Evolutionary conservation across 805 yeast species (phyloP), one percentile per base, ranked within the genome.

Genomic region (Wickerhamomyces chambardii): DNA sequence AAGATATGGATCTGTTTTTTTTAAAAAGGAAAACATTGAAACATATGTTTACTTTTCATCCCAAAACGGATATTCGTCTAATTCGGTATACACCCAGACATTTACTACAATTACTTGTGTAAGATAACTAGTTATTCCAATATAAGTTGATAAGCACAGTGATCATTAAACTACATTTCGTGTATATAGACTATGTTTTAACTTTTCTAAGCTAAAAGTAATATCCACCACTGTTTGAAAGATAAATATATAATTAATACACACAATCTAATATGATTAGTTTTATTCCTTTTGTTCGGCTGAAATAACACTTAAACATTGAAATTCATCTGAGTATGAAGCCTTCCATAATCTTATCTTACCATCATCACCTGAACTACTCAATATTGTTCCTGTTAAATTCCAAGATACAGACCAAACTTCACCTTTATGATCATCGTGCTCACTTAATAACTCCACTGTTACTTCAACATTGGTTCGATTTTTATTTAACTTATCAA

Each of bases 341-440:
- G 95, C 73, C 58, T 90, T 92, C 95, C 97, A 92, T 44, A 92
- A 67, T 47, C 96, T 66, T 6, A 90, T 79, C 43, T 80, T 78
- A 4, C 97, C 97, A 53, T 92, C 97, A 52, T 89, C 97, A 15
- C 98, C 97, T 6, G 97, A 86, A 32, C 92, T 80, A 45, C 95
- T 83, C 42, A 92, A 61, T 5, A 92, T 78, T 0, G 97, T 85
- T 5, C 97, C 97, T 1, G 97, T 85, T 31, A 80, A 57, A 55
- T 92, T 92, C 97, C 98, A 92, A 19, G 84, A 73, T 2, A 92
- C 97, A 28, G 89, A 73, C 98, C 99, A 92, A 1, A 92, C 96
- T 58, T 92, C 95, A 36, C 83, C 80, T 40, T 75, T 71, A 53
- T 85, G 95, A 52, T 83, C 92, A 40, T 69, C 77, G 43, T 83